These are phyloP conservation scores for Neltuma alba DNA, from an alignment of 306 rosid species.

Conservation along the genomic window DNA sequence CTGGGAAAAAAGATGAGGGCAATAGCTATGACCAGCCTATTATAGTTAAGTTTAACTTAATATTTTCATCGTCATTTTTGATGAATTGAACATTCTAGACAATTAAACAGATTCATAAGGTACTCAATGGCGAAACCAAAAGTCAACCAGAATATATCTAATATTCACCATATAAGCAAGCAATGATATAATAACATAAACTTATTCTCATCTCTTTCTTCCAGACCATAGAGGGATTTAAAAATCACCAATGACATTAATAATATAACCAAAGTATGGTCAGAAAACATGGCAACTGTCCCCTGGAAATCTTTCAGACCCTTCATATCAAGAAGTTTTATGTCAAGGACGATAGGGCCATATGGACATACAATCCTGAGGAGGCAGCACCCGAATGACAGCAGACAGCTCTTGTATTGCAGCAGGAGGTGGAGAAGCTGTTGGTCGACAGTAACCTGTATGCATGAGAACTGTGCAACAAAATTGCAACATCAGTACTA, in stretches of 20 bases:
- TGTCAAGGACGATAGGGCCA: neutral
- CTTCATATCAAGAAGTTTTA: neutral
- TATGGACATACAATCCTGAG: constrained; percentile 79
- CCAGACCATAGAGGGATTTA: neutral
- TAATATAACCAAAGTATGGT: neutral
- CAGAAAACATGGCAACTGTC: constrained; percentile 20
- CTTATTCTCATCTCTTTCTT: neutral
- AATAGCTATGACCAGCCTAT: too few species aligned
- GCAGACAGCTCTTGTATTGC: constrained; percentile 88
- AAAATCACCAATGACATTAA: neutral
- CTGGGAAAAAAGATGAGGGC: too few species aligned
- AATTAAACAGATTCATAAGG: neutral
- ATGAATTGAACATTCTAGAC: neutral
- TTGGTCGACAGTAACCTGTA: constrained; percentile 96
- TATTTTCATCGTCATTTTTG: neutral
- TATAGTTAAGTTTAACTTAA: neutral
- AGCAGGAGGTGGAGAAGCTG: constrained; percentile 88
- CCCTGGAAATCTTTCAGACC: constrained; percentile 21
- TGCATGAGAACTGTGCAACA: constrained; percentile 89
- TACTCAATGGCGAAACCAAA: neutral
- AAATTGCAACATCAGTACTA: constrained; percentile 39
- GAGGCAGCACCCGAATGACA: constrained; percentile 80
- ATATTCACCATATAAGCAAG: neutral
- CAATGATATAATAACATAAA: too few species aligned
- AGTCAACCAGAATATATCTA: neutral